Evolutionary conservation across 768 basidiomycete genomes (phyloP).

Genomic region (Suillus tomentosus): DNA sequence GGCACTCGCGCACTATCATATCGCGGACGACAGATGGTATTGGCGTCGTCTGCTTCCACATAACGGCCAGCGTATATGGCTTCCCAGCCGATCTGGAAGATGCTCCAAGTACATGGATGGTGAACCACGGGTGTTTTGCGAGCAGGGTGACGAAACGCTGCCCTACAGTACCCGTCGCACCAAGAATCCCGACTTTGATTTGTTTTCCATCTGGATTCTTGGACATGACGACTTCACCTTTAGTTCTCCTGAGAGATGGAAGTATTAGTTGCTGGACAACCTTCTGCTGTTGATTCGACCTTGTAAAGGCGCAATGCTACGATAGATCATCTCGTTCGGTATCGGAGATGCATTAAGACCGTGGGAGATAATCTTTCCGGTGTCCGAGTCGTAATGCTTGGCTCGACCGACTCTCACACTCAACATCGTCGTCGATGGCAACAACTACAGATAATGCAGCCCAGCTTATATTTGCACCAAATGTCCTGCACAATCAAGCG

Average conservation of each 20-base stretch:
- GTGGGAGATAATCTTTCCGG: slow-evolving; percentile 4
- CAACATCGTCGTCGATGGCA: slow-evolving; percentile 41
- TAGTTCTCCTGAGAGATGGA: slow-evolving; percentile 1
- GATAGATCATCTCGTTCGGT: neutral
- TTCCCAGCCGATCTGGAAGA: slow-evolving; percentile 87
- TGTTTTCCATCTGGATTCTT: slow-evolving; percentile 20
- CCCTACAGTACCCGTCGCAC: slow-evolving; percentile 93
- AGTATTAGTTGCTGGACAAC: neutral
- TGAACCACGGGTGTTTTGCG: slow-evolving; percentile 87
- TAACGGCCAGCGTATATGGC: slow-evolving; percentile 66
- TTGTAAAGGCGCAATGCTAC: neutral
- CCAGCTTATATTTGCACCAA: slow-evolving; percentile 66
- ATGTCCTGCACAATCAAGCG: slow-evolving; percentile 63
- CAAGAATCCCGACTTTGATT: slow-evolving; percentile 72
- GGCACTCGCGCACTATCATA: slow-evolving; percentile 69
- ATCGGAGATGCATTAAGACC: neutral
- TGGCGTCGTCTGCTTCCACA: slow-evolving; percentile 85
- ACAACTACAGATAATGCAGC: slow-evolving; percentile 50
- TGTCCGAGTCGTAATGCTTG: neutral
- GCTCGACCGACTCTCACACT: slow-evolving; percentile 19
- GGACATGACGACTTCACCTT: slow-evolving; percentile 22
- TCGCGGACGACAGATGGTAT: slow-evolving; percentile 68
- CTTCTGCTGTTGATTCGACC: slow-evolving; percentile 1
- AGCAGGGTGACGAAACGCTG: slow-evolving; percentile 94
- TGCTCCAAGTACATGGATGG: slow-evolving; percentile 84